Conservation (phyloP, 2,329 filamentous ascomycete species). For the Clonostachys rhizophaga region DNA sequence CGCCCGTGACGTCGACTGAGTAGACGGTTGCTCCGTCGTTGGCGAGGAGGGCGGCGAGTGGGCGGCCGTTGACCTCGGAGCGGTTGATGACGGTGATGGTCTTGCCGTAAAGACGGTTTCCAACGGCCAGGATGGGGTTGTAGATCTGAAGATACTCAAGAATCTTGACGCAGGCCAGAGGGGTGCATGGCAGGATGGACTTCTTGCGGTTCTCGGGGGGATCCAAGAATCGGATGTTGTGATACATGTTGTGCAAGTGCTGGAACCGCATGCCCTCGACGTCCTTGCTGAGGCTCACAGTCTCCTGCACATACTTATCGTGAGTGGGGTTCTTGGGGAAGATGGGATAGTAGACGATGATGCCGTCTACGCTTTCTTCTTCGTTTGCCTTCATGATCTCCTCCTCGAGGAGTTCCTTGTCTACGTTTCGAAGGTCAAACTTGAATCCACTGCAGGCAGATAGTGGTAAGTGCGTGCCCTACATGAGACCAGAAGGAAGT, state of each 20-base stretch:
- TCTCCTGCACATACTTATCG: constrained; percentile 94
- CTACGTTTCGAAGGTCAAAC: constrained; percentile 79
- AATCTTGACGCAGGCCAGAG: constrained; percentile 94
- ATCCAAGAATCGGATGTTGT: constrained; percentile 94
- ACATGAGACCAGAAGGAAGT: neutral
- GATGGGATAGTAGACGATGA: constrained; percentile 98
- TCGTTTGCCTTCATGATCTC: constrained; percentile 80
- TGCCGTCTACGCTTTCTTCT: constrained; percentile 73
- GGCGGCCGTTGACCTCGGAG: constrained; percentile 90
- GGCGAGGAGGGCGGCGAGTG: constrained; percentile 85
- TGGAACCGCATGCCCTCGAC: constrained; percentile 92
- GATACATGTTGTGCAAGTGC: constrained; percentile 99
- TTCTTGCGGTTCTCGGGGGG: constrained; percentile 72
- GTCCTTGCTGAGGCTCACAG: constrained; percentile 85
- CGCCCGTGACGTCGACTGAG: constrained; percentile 86
- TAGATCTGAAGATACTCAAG: constrained; percentile 94
- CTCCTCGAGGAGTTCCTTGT: constrained; percentile 87
- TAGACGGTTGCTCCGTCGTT: constrained; percentile 97
- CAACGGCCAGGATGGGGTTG: constrained; percentile 88
- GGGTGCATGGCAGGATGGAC: constrained; percentile 92
- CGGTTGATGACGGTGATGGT: constrained; percentile 96
- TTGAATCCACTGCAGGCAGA: constrained; percentile 67
- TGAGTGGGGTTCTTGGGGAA: constrained; percentile 76
- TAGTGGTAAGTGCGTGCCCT: neutral
- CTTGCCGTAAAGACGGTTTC: constrained; percentile 88